A percentile compares a stretch with the other conserved stretches of the same genome.
Conservation (phyloP, 345 rosid species). For the Dimocarpus longan region DNA sequence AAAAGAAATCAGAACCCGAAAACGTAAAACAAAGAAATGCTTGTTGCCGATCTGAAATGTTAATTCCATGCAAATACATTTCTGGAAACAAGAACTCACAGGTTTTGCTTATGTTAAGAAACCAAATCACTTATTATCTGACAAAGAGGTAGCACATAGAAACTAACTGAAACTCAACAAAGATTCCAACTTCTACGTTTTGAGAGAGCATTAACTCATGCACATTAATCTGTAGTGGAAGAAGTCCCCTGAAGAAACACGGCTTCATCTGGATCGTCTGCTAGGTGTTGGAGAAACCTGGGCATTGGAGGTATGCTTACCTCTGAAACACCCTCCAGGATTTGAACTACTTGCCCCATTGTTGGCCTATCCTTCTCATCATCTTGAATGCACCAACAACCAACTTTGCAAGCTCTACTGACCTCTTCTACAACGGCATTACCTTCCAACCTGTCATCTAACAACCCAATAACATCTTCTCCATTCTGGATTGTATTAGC, state of each 20-base stretch:
- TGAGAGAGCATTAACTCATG: not conserved
- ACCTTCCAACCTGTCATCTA: constrained; percentile 25
- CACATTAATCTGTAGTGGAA: not conserved
- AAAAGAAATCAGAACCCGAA: too few relatives aligned
- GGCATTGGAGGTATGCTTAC: constrained; percentile 18
- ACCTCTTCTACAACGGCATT: constrained; percentile 20
- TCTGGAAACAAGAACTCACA: not conserved
- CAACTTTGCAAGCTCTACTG: constrained; percentile 12
- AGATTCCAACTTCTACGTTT: not conserved
- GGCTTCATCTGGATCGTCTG: not conserved
- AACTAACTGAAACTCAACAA: not conserved
- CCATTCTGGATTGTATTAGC: constrained; percentile 11
- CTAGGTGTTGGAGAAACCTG: not conserved
- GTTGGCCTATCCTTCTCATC: constrained; percentile 18
- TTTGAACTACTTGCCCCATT: constrained; percentile 13
- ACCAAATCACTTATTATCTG: not conserved
- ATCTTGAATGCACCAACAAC: constrained; percentile 33
- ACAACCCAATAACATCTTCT: constrained; percentile 19
- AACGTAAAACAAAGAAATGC: too few relatives aligned
- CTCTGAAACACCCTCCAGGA: constrained; percentile 16
- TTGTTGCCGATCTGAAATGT: not conserved
- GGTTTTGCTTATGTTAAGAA: not conserved
- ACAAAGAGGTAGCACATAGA: not conserved
- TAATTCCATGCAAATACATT: not conserved
- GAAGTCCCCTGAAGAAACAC: not conserved